phyloP scores from a whole-genome alignment of 371 early-diverging fungal species.

The Coemansia linderi region DNA sequence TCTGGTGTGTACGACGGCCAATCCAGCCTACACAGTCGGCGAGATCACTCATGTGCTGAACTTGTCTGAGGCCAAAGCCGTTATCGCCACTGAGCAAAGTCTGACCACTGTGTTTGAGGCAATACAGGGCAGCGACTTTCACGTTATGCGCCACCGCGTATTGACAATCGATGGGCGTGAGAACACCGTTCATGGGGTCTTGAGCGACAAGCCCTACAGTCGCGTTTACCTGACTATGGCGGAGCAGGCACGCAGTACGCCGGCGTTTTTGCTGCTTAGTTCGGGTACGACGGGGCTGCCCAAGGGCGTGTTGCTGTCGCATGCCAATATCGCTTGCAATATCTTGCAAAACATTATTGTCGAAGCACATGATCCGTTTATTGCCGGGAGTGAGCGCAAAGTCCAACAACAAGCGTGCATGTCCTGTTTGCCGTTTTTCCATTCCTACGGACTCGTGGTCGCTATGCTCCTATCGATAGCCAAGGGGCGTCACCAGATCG shows the following conservation, averaged over 20 bases:
- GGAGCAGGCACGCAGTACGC: slow-evolving; percentile 15
- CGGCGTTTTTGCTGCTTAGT: slow-evolving; percentile 84
- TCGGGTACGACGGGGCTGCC: slow-evolving; percentile 86
- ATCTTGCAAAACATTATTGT: slow-evolving; percentile 62
- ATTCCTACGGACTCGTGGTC: slow-evolving; percentile 71
- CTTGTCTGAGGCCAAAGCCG: slow-evolving; percentile 31
- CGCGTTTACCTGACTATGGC: background rate
- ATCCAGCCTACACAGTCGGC: slow-evolving; percentile 70
- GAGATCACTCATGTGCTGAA: slow-evolving; percentile 64
- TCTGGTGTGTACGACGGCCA: slow-evolving; percentile 67
- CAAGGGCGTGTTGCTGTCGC: slow-evolving; percentile 79
- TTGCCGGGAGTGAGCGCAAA: background rate
- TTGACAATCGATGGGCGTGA: slow-evolving; percentile 18
- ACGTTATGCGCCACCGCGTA: background rate
- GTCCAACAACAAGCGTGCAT: slow-evolving; percentile 41
- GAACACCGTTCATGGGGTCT: background rate
- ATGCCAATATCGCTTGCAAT: slow-evolving; percentile 76
- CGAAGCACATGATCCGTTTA: slow-evolving; percentile 43
- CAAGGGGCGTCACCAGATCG: slow-evolving; percentile 49
- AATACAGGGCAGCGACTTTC: background rate
- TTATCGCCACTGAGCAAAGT: slow-evolving; percentile 22
- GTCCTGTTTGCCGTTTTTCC: slow-evolving; percentile 78
- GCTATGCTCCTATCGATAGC: slow-evolving; percentile 38
- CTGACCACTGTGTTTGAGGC: slow-evolving; percentile 1
- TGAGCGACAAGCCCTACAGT: background rate